phyloP scores from a whole-genome alignment of 2,329 filamentous ascomycete species.

The Sporothrix brunneoviolacea region DNA sequence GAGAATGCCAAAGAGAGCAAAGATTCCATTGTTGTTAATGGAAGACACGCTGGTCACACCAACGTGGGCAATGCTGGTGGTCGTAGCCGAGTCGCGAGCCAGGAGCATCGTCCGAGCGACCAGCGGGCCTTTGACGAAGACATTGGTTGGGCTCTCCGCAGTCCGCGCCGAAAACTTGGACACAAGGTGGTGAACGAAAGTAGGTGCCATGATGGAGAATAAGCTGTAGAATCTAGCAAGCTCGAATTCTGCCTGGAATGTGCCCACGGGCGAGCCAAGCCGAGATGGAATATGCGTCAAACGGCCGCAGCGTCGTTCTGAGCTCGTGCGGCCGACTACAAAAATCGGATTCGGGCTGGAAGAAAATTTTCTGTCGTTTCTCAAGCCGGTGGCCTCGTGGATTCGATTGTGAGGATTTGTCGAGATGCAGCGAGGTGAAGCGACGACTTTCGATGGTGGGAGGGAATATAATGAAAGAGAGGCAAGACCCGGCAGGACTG shows the following conservation, averaged over 20 bases:
- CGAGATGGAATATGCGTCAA: not conserved
- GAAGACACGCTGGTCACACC: slow-evolving; percentile 48
- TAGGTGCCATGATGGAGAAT: slow-evolving; percentile 32
- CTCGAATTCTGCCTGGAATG: not conserved
- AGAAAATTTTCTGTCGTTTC: no score
- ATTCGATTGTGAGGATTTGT: no score
- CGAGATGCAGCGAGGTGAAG: no score
- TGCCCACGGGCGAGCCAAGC: slow-evolving; percentile 1
- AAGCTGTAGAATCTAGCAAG: not conserved
- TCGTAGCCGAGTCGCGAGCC: slow-evolving; percentile 30
- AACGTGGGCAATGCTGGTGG: slow-evolving; percentile 32
- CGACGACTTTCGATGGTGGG: no score
- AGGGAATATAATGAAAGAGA: not conserved
- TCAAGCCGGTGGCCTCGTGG: no score
- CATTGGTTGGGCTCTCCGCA: slow-evolving; percentile 17
- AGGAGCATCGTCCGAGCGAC: slow-evolving; percentile 37
- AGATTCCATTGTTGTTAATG: slow-evolving; percentile 64
- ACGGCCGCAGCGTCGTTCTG: no score
- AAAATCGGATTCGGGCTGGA: not conserved
- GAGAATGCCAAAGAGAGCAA: slow-evolving; percentile 80
- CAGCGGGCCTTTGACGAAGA: slow-evolving; percentile 34
- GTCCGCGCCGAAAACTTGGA: slow-evolving; percentile 14
- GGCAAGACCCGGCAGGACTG: not conserved
- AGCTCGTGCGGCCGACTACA: no score
- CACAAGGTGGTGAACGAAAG: slow-evolving; percentile 24